phyloP scores from a whole-genome alignment of 345 rosid genomes.

The Theobroma cacao region DNA sequence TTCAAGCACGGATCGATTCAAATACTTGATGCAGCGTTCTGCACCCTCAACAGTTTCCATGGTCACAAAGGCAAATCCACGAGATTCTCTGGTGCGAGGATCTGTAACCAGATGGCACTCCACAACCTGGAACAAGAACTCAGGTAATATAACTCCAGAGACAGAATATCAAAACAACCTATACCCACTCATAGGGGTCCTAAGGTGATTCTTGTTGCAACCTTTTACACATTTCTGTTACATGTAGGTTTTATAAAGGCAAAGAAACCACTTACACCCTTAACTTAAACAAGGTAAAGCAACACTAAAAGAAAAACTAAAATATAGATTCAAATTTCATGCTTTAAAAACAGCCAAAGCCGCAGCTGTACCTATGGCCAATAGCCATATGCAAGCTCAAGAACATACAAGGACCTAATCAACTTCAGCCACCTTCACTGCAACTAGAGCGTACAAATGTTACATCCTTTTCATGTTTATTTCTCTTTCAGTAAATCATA shows the following conservation, averaged over 20 bases:
- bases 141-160: neutral
- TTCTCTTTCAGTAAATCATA: neutral
- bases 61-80: conserved; percentile 71
- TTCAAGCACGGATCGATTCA: conserved; percentile 63
- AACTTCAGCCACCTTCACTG: neutral
- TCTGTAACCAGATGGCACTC: conserved; percentile 57
- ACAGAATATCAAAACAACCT: neutral
- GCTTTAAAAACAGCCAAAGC: neutral
- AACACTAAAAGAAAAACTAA: neutral
- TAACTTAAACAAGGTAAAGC: neutral
- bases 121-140: conserved; percentile 42
- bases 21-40: conserved; percentile 55
- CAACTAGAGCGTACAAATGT: neutral
- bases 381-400: neutral
- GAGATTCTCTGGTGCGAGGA: conserved; percentile 61
- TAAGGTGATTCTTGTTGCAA: neutral
- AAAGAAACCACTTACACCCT: neutral
- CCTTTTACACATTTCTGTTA: neutral
- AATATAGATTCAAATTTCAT: neutral
- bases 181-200: neutral
- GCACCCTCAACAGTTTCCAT: conserved; percentile 56
- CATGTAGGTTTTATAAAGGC: neutral
- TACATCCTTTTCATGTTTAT: neutral
- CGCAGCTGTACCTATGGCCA: neutral
- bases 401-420: neutral